phyloP scores from a whole-genome alignment of 805 yeast genomes.

The Candida xyloterini region DNA sequence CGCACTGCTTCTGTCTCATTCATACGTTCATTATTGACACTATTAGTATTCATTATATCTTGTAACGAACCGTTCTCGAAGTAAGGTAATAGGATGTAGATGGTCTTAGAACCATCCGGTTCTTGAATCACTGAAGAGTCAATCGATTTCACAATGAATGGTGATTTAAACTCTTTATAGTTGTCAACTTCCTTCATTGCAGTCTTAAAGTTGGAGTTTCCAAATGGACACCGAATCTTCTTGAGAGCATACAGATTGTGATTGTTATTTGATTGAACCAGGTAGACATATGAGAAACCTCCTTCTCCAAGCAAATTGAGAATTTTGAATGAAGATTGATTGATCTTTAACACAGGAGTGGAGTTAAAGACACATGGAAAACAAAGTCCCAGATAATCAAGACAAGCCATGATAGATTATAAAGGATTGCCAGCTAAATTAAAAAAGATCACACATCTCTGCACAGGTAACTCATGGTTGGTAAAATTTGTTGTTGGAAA shows the following conservation, averaged over 20 bases:
- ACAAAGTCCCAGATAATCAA: slow-evolving; percentile 29
- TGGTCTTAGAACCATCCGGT: slow-evolving; percentile 73
- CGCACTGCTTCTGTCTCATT: slow-evolving; percentile 62
- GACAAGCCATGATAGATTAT: slow-evolving; percentile 9
- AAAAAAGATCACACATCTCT: slow-evolving; percentile 7
- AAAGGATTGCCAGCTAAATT: slow-evolving; percentile 1
- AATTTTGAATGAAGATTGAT: slow-evolving; percentile 60
- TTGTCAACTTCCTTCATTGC: slow-evolving; percentile 79
- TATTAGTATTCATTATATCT: slow-evolving; percentile 66
- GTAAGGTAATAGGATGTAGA: slow-evolving; percentile 77
- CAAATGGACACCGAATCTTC: slow-evolving; percentile 84
- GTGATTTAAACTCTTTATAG: slow-evolving; percentile 66
- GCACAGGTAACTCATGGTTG: slow-evolving; percentile 4
- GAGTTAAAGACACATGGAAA: slow-evolving; percentile 41
- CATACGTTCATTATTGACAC: slow-evolving; percentile 51
- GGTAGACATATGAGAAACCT: slow-evolving; percentile 81
- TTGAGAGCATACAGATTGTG: slow-evolving; percentile 68
- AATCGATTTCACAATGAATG: slow-evolving; percentile 63
- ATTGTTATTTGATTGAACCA: slow-evolving; percentile 53
- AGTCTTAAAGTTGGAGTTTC: slow-evolving; percentile 66
- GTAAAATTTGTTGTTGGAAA: slow-evolving; percentile 9
- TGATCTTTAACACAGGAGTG: slow-evolving; percentile 59
- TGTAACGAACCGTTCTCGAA: slow-evolving; percentile 73
- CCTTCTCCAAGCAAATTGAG: slow-evolving; percentile 83
- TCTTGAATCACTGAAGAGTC: slow-evolving; percentile 74